Evolutionary conservation across 83 land plant species (phyloP), one percentile per base, ranked within the genome.

Genomic region (Isoetes engelmannii): DNA sequence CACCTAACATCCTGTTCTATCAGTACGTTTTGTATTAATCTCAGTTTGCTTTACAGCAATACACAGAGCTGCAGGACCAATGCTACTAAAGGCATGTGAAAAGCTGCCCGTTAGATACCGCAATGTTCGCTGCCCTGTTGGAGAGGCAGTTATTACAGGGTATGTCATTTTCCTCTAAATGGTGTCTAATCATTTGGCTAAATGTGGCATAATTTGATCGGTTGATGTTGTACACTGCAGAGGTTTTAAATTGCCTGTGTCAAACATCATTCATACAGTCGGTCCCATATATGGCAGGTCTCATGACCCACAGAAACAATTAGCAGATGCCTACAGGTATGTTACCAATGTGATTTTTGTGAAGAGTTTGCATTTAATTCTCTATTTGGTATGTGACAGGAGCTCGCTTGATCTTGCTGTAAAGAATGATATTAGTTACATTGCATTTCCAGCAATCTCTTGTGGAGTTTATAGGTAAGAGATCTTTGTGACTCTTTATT

Each of bases 381-480:
- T n/a, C n/a, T n/a, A n/a, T n/a, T n/a, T n/a, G n/a, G n/a, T n/a
- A n/a, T n/a, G n/a, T n/a, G n/a, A n/a, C 84, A 88, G 90, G 70
- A 92, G 77, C 69, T 71, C 84, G 68, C 73, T 92, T 48, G 63
- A 19, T 47, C 51, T 88, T 46, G 90, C 92, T 7, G 80, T 66
- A 44, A 80, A 92, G 65, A 82, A 79, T 58, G 83, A 74, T 60
- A 63, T 88, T 42, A 81, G 83, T 57, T 86, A 86, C 72, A 83
- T 92, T 78, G 97, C 92, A 37, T 92, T 92, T 75, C 83, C 92
- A 69, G 97, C 92, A 48, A 86, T 92, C 63, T 92, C 97, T 4
- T 92, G 97, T 80, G 92, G 97, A 58, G 71, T 84, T 13, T 92
- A 73, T 73, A 72, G 90, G 90, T 92, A 69, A 69, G 69, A 12